phyloP scores from a whole-genome alignment of 305 asterid species.

The Fraxinus paxiana region DNA sequence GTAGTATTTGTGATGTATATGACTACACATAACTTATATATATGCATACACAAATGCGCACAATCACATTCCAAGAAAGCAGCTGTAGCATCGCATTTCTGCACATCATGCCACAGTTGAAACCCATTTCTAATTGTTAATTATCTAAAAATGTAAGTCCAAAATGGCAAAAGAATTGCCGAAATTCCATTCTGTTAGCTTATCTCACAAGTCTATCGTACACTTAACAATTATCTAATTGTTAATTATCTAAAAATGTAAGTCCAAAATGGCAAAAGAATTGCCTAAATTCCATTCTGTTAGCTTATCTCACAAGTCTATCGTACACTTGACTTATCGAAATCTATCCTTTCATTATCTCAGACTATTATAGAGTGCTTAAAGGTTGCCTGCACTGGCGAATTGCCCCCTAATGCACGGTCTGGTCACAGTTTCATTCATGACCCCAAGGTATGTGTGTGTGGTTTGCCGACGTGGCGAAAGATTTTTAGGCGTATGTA shows the following conservation, averaged over 20 bases:
- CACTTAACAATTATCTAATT: background rate
- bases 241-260: background rate
- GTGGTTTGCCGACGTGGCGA: background rate
- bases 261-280: background rate
- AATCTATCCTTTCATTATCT: conserved; percentile 17
- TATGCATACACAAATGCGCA: background rate
- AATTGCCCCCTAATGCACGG: conserved; percentile 91
- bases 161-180: background rate
- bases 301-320: background rate
- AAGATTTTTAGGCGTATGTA: background rate
- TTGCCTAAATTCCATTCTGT: background rate
- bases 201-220: background rate
- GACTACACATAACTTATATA: background rate
- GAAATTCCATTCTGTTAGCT: background rate
- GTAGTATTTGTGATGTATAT: background rate
- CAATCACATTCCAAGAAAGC: background rate
- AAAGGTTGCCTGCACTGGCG: conserved; percentile 94
- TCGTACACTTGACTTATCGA: background rate
- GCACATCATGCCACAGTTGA: background rate
- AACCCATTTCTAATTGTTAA: background rate
- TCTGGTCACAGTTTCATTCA: conserved; percentile 96
- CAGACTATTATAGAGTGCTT: conserved; percentile 95
- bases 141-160: background rate
- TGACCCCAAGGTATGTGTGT: conserved; percentile 71
- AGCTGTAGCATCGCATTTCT: background rate